These are phyloP conservation scores for Penicillium sp. DNA, from an alignment of 2,329 filamentous ascomycete species.

Conservation along the genomic window DNA sequence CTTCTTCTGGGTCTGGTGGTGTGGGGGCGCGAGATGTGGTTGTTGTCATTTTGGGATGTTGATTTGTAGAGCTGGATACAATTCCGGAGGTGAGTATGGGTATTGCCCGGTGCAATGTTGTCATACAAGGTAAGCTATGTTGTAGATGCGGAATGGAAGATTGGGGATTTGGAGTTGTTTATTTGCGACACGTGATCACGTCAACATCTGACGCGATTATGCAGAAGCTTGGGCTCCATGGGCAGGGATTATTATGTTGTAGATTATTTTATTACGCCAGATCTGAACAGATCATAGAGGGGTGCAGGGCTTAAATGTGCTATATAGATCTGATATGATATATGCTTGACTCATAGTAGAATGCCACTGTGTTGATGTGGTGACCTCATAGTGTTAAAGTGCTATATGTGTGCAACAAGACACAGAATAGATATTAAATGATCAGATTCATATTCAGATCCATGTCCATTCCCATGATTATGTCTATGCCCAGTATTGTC, in stretches of 20 bases:
- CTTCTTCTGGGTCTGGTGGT: conserved; percentile 23
- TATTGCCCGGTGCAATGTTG: background rate
- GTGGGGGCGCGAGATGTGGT: background rate
- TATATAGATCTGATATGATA: background rate
- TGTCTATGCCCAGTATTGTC: background rate
- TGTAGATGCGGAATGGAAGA: background rate
- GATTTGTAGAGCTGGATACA: background rate
- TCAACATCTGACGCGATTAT: background rate
- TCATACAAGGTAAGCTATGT: background rate
- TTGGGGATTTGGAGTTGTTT: background rate
- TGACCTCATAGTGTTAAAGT: background rate
- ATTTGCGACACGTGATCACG: background rate
- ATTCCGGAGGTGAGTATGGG: background rate
- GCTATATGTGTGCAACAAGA: background rate
- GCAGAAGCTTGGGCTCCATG: background rate
- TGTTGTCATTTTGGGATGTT: conserved; percentile 8
- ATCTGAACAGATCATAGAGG: background rate
- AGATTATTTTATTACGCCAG: background rate
- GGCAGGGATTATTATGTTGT: background rate
- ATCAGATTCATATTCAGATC: background rate
- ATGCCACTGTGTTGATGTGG: background rate
- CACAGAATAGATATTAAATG: background rate
- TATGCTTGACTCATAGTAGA: background rate
- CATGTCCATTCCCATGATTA: background rate
- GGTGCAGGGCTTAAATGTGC: too few relatives aligned